phyloP scores from a whole-genome alignment of 2,329 filamentous ascomycete genomes.

The Hirsutella rhossiliensis region DNA sequence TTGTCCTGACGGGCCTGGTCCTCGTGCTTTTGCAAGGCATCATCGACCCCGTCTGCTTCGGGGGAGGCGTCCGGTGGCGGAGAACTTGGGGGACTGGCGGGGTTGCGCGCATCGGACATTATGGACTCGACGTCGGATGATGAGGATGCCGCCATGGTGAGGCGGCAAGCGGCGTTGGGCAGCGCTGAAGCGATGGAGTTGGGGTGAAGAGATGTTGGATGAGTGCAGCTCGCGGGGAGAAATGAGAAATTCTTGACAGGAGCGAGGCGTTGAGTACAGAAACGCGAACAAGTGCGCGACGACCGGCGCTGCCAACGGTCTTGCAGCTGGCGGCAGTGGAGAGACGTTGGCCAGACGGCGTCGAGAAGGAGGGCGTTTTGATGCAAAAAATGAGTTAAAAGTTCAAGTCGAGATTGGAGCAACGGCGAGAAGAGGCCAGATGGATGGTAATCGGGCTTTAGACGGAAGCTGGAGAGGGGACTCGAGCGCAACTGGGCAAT shows the following conservation, averaged over 20 bases:
- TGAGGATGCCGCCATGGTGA: conserved; percentile 16
- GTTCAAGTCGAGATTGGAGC: too few relatives aligned
- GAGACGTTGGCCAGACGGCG: neutral
- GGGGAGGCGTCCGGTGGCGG: conserved; percentile 12
- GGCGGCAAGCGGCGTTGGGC: neutral
- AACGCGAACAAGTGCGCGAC: too few relatives aligned
- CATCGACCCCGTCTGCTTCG: conserved; percentile 8
- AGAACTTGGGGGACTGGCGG: conserved; percentile 25
- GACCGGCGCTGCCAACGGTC: too few relatives aligned
- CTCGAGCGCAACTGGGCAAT: too few relatives aligned
- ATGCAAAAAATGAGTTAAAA: too few relatives aligned
- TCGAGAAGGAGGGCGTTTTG: neutral
- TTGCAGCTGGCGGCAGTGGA: neutral
- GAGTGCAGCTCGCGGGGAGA: too few relatives aligned
- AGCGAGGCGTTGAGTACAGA: too few relatives aligned
- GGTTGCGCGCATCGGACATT: conserved; percentile 14
- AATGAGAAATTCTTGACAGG: too few relatives aligned
- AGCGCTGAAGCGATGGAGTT: neutral
- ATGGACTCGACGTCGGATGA: conserved; percentile 19
- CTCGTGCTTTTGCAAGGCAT: conserved; percentile 24
- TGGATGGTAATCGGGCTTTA: too few relatives aligned
- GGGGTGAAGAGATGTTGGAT: neutral
- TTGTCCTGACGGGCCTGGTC: conserved; percentile 21
- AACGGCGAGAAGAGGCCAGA: too few relatives aligned
- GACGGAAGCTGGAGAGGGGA: too few relatives aligned